Percentiles rank a stretch among this genome's conserved stretches.
Evolutionary conservation across 352 stramenopile species (phyloP).

Genomic region (Globisporangium heterothallicum): DNA sequence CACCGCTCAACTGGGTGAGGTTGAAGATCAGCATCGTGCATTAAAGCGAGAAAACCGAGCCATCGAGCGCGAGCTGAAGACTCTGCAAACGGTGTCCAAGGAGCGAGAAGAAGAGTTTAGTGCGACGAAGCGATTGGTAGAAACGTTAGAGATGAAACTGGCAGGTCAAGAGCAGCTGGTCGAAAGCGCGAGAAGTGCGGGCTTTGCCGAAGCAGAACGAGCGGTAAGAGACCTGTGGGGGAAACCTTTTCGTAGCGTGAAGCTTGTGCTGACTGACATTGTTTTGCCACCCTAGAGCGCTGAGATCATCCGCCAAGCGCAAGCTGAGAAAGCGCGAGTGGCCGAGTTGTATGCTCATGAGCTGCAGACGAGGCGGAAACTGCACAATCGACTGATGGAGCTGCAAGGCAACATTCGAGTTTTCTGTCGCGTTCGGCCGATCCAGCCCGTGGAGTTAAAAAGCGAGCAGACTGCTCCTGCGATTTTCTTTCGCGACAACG

Average conservation of each 20-base stretch:
- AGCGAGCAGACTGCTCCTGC: conserved; percentile 55
- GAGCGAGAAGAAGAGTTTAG: conserved; percentile 46
- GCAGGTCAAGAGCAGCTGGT: conserved; percentile 24
- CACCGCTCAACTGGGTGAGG: conserved; percentile 27
- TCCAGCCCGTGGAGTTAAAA: conserved; percentile 69
- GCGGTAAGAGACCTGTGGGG: conserved; percentile 26
- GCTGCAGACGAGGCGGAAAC: conserved; percentile 61
- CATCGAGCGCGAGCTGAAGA: conserved; percentile 62
- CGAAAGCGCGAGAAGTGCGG: conserved; percentile 29
- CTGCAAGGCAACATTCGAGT: conserved; percentile 92
- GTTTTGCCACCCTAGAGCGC: conserved; percentile 22
- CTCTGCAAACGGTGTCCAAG: conserved; percentile 35
- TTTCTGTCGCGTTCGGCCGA: conserved; percentile 88
- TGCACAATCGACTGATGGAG: conserved; percentile 90
- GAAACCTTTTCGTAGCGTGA: no score
- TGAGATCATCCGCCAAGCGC: conserved; percentile 36
- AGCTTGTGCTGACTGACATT: not conserved
- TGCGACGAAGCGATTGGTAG: conserved; percentile 22
- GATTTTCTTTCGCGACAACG: conserved; percentile 71
- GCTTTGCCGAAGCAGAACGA: conserved; percentile 40
- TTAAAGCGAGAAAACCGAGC: conserved; percentile 53
- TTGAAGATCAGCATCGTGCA: conserved; percentile 42
- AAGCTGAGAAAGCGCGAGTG: conserved; percentile 56
- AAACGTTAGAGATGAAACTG: conserved; percentile 33
- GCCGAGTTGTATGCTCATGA: conserved; percentile 68